Conservation (phyloP, 1,284 basidiomycete genomes). For the Boletus semigastroideus region DNA sequence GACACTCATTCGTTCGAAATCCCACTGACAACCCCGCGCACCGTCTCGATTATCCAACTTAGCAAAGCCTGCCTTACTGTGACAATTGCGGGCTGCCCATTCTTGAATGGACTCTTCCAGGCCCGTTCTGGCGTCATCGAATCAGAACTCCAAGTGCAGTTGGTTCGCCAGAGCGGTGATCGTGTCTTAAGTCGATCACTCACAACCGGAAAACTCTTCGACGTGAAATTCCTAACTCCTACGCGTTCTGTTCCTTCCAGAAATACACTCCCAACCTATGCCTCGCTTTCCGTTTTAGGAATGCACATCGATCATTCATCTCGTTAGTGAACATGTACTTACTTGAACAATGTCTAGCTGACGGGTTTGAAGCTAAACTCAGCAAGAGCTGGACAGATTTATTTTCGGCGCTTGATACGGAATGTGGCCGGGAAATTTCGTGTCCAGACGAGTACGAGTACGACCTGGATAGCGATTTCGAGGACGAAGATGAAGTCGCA, state of each 20-base stretch:
- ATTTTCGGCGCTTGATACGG: conserved; percentile 1
- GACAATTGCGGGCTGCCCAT: conserved; percentile 16
- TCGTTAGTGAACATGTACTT: conserved; percentile 8
- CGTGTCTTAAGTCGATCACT: conserved; percentile 20
- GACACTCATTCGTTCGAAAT: background rate
- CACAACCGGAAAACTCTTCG: conserved; percentile 20
- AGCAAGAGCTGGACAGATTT: conserved; percentile 6
- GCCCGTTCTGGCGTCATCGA: background rate
- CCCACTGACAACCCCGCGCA: background rate
- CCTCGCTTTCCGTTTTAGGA: conserved; percentile 19
- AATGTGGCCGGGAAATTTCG: conserved; percentile 8
- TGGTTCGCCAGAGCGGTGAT: conserved; percentile 10
- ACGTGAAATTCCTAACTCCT: conserved; percentile 22
- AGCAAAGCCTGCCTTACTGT: conserved; percentile 15
- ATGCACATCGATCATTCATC: conserved; percentile 10
- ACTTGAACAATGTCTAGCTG: background rate
- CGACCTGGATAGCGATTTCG: conserved; percentile 28
- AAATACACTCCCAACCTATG: conserved; percentile 11
- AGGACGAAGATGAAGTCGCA: conserved; percentile 19
- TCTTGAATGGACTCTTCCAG: conserved; percentile 18
- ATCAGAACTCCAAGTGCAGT: background rate
- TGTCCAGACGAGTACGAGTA: conserved; percentile 19
- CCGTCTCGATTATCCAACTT: background rate
- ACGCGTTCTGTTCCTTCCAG: background rate
- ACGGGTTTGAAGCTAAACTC: conserved; percentile 13